Evolutionary conservation across 2,329 filamentous ascomycete genomes (phyloP).

Genomic region (Lasiodiplodia sp.): DNA sequence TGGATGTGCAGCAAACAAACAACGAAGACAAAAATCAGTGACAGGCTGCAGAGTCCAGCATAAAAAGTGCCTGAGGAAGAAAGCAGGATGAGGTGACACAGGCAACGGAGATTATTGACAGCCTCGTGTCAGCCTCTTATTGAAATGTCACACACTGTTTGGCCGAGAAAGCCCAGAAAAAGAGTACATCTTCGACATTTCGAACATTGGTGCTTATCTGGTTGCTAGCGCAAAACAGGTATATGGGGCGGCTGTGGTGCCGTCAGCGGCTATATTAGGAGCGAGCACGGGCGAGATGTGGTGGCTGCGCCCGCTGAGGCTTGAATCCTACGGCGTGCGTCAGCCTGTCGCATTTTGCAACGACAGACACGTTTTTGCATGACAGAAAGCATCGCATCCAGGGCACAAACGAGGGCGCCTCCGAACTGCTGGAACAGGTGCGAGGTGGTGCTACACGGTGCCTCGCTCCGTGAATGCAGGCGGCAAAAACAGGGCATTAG

Average conservation of each 20-base stretch:
- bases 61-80: not conserved
- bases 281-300: not conserved
- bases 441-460: not conserved
- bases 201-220: constrained; percentile 7
- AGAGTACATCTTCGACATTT: not conserved
- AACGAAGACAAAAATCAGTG: not conserved
- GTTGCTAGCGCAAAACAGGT: not conserved
- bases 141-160: not conserved
- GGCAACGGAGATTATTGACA: constrained; percentile 6
- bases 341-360: not conserved
- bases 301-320: constrained; percentile 18
- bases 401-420: not conserved
- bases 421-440: not conserved
- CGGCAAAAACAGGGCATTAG: not conserved
- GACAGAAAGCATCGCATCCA: not conserved
- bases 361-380: not conserved
- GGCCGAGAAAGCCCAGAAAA: not conserved
- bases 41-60: not conserved
- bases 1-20: not conserved
- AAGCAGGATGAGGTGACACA: not conserved
- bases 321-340: constrained; percentile 7
- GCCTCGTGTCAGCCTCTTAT: constrained; percentile 25
- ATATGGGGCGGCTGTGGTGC: not conserved
- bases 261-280: constrained; percentile 12
- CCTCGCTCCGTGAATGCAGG: not conserved